These are phyloP conservation scores for Gyromitra esculenta DNA, from an alignment of 2,329 filamentous ascomycete genomes.

Conservation along the genomic window DNA sequence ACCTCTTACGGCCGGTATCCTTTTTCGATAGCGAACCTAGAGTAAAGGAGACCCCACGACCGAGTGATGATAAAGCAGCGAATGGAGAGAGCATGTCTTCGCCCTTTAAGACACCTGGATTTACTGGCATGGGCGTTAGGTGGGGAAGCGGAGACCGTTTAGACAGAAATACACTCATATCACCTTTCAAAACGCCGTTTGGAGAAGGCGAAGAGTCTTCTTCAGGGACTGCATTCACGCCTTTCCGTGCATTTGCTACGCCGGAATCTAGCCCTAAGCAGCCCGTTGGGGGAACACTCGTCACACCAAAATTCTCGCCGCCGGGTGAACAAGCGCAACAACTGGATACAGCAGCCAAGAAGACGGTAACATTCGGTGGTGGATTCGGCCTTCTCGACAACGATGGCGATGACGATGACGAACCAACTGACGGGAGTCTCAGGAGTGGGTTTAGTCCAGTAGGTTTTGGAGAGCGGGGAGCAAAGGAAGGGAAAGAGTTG, in stretches of 20 bases:
- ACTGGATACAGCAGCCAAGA: neutral
- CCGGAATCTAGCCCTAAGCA: constrained; percentile 42
- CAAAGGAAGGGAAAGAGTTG: constrained; percentile 11
- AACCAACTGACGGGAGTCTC: constrained; percentile 13
- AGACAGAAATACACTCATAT: constrained; percentile 5
- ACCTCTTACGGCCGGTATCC: constrained; percentile 32
- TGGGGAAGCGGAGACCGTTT: neutral
- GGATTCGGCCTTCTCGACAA: constrained; percentile 37
- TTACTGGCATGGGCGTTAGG: constrained; percentile 14
- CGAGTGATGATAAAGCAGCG: neutral
- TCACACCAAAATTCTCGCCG: constrained; percentile 19
- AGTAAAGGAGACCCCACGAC: constrained; percentile 11
- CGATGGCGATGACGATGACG: constrained; percentile 31
- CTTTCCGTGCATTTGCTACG: constrained; percentile 48
- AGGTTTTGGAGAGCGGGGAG: constrained; percentile 10
- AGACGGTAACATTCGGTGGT: constrained; percentile 27
- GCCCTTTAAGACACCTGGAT: constrained; percentile 29
- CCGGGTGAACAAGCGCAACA: constrained; percentile 4
- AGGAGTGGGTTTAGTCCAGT: constrained; percentile 21
- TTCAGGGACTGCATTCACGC: constrained; percentile 42
- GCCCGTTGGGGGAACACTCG: neutral
- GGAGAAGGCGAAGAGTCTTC: constrained; percentile 17
- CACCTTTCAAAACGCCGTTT: constrained; percentile 30
- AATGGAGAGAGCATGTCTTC: constrained; percentile 3
- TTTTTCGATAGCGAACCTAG: constrained; percentile 37